These are phyloP conservation scores for Puccinellia tenuiflora DNA, from an alignment of 176 grass and related monocot genomes.

Conservation along the genomic window DNA sequence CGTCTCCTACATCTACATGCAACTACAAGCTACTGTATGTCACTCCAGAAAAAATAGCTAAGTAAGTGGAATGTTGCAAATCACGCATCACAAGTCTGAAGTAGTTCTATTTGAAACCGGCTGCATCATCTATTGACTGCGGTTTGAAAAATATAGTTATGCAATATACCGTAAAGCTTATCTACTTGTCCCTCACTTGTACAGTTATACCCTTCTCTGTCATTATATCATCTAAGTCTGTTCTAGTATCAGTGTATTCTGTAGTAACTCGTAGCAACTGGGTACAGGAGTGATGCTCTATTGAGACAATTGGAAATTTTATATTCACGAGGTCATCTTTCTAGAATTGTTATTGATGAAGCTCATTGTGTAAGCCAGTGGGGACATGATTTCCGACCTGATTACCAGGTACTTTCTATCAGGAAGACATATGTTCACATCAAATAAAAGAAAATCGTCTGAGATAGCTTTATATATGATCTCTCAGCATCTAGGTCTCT, in stretches of 20 bases:
- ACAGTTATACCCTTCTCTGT: not conserved
- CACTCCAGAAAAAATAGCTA: constrained; percentile 98
- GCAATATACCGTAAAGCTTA: not conserved
- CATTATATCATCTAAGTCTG: not conserved
- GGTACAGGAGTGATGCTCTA: constrained; percentile 66
- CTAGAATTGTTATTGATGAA: constrained; percentile 99
- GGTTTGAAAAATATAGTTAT: constrained; percentile 2
- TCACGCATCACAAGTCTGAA: not conserved
- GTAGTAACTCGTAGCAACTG: not conserved
- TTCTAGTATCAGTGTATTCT: constrained; percentile 4
- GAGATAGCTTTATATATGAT: constrained; percentile 24
- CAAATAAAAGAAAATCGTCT: constrained; percentile 8
- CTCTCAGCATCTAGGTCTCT: constrained; percentile 62
- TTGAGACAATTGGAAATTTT: constrained; percentile 54
- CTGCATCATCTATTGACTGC: constrained; percentile 1
- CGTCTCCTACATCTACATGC: constrained; percentile 42
- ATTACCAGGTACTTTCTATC: constrained; percentile 67
- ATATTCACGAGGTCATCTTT: constrained; percentile 55
- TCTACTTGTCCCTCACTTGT: not conserved
- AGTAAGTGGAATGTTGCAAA: constrained; percentile 44
- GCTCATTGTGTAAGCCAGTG: constrained; percentile 98
- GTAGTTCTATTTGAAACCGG: not conserved
- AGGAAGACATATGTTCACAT: not conserved
- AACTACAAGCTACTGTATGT: constrained; percentile 88
- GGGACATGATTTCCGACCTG: constrained; percentile 97